Evolutionary conservation across 2,329 filamentous ascomycete species (phyloP).

Genomic region (Chaetomium sp.): DNA sequence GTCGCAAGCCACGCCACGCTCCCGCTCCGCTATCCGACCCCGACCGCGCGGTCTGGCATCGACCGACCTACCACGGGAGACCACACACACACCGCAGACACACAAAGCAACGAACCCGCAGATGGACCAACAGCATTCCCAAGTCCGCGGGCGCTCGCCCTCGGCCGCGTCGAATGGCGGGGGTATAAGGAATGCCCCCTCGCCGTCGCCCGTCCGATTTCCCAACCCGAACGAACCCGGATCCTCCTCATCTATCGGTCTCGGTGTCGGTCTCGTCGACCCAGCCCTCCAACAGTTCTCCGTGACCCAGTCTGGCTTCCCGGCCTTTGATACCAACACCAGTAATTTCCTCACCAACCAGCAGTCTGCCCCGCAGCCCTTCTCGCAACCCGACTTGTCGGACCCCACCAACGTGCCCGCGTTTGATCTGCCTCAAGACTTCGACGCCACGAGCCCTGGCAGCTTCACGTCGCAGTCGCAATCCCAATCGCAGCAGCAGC

Average conservation of each 20-base stretch:
- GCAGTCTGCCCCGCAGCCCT: slow-evolving; percentile 38
- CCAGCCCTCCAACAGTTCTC: slow-evolving; percentile 39
- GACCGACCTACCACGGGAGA: too few species aligned
- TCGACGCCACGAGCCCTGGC: slow-evolving; percentile 37
- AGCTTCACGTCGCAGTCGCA: slow-evolving; percentile 31
- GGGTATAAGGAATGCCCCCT: slow-evolving; percentile 61
- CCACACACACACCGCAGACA: too few species aligned
- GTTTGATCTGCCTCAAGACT: slow-evolving; percentile 39
- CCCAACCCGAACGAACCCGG: slow-evolving; percentile 43
- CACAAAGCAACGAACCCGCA: slow-evolving; percentile 11
- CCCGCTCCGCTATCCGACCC: neutral
- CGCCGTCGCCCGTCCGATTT: slow-evolving; percentile 52
- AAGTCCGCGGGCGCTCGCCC: slow-evolving; percentile 52
- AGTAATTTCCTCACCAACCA: slow-evolving; percentile 46
- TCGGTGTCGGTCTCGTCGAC: slow-evolving; percentile 52
- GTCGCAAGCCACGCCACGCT: neutral
- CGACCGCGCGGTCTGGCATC: slow-evolving; percentile 13
- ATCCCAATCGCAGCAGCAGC: neutral
- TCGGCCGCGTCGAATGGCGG: slow-evolving; percentile 40
- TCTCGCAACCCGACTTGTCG: slow-evolving; percentile 32
- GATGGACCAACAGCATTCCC: slow-evolving; percentile 47
- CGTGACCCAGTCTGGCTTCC: slow-evolving; percentile 38
- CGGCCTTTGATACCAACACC: slow-evolving; percentile 38
- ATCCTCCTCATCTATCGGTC: slow-evolving; percentile 37
- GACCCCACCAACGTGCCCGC: slow-evolving; percentile 33